Evolutionary conservation across 768 basidiomycete species (phyloP).

Genomic region (Phylloporus scabripes): DNA sequence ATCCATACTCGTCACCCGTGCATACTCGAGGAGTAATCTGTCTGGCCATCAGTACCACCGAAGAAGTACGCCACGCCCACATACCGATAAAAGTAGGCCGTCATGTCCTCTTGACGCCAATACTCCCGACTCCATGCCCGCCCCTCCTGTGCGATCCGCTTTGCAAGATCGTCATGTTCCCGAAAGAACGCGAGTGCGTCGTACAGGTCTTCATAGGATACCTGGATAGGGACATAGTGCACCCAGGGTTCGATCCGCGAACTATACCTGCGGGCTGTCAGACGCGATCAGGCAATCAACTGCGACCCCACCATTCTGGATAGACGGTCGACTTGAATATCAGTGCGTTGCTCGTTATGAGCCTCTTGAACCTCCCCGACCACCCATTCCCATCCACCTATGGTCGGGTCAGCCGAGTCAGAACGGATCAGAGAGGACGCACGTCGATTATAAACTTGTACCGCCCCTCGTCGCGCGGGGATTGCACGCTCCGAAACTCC

Average conservation of each 20-base stretch:
- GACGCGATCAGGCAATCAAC: background rate
- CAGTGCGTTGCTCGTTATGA: constrained; percentile 56
- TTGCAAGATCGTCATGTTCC: constrained; percentile 55
- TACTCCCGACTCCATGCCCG: constrained; percentile 50
- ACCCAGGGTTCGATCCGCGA: constrained; percentile 63
- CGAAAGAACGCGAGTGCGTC: constrained; percentile 72
- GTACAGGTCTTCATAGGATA: constrained; percentile 63
- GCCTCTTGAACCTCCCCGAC: constrained; percentile 64
- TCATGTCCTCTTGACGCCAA: constrained; percentile 59
- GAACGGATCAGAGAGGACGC: too few relatives aligned
- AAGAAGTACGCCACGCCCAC: constrained; percentile 1
- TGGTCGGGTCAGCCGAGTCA: background rate
- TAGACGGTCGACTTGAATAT: constrained; percentile 69
- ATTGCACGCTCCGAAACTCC: too few relatives aligned
- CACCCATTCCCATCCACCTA: constrained; percentile 60
- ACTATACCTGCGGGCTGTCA: background rate
- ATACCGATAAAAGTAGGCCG: constrained; percentile 54
- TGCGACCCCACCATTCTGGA: constrained; percentile 55
- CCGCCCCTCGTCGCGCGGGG: too few relatives aligned
- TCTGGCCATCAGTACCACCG: background rate
- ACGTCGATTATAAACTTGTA: too few relatives aligned
- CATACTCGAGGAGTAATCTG: constrained; percentile 52
- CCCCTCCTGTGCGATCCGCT: constrained; percentile 51
- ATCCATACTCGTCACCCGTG: constrained; percentile 43
- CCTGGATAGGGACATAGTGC: too few relatives aligned